Evolutionary conservation across 2,329 filamentous ascomycete genomes (phyloP).

Genomic region (Colletotrichum orchidophilum): DNA sequence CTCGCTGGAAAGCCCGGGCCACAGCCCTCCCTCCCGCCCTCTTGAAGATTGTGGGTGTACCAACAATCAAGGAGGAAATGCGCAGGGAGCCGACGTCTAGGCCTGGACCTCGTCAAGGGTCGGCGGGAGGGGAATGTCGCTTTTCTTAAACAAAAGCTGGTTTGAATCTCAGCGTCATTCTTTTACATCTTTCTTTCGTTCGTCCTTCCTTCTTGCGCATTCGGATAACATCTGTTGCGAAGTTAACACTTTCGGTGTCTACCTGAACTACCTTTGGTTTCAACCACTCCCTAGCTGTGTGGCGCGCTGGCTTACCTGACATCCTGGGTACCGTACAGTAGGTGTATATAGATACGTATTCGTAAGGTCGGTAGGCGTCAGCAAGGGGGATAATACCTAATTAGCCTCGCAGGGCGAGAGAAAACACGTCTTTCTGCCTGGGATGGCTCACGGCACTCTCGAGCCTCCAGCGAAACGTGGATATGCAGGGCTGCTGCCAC

Average conservation of each 20-base stretch:
- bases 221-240: neutral
- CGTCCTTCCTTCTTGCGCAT: neutral
- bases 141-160: neutral
- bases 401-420: slow-evolving; percentile 15
- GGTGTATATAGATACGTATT: neutral
- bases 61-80: neutral
- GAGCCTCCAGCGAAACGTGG: neutral
- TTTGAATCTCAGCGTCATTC: neutral
- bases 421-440: neutral
- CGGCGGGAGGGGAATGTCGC: neutral
- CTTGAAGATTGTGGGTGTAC: neutral
- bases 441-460: neutral
- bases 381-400: neutral
- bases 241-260: neutral
- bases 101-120: neutral
- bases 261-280: neutral
- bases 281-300: neutral
- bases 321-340: neutral
- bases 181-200: no score
- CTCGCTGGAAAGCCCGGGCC: neutral
- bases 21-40: neutral
- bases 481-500: neutral
- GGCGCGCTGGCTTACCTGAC: neutral
- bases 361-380: neutral
- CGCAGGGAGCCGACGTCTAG: neutral